Evolutionary conservation across 108 stramenopile genomes (phyloP).

Genomic region (Bacterosira constricta): DNA sequence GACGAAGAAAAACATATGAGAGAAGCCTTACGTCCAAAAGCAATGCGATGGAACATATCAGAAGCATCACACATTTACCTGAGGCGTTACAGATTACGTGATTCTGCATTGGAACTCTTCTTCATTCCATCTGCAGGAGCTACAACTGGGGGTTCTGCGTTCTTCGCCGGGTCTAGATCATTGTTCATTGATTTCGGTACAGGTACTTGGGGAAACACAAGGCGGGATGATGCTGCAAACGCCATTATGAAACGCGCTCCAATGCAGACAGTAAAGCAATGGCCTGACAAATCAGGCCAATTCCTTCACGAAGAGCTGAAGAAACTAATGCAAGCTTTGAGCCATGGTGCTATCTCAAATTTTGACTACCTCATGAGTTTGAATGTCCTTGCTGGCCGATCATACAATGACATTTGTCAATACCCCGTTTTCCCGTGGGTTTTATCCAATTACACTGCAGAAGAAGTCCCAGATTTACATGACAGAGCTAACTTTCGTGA

Average conservation of each 20-base stretch:
- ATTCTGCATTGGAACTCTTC: slow-evolving; percentile 95
- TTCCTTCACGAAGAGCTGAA: slow-evolving; percentile 87
- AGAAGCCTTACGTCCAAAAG: slow-evolving; percentile 82
- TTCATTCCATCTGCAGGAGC: slow-evolving; percentile 90
- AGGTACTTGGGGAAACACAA: slow-evolving; percentile 75
- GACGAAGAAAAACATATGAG: slow-evolving; percentile 58
- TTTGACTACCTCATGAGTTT: slow-evolving; percentile 96
- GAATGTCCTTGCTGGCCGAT: slow-evolving; percentile 95
- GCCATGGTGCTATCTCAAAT: slow-evolving; percentile 91
- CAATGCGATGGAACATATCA: slow-evolving; percentile 87
- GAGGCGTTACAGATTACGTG: slow-evolving; percentile 91
- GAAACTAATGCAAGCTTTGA: slow-evolving; percentile 87
- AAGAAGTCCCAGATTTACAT: slow-evolving; percentile 88
- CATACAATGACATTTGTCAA: slow-evolving; percentile 97
- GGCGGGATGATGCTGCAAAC: slow-evolving; percentile 86
- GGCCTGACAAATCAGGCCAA: slow-evolving; percentile 82
- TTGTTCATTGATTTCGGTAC: slow-evolving; percentile 94
- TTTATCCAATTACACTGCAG: slow-evolving; percentile 88
- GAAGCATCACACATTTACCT: slow-evolving; percentile 91
- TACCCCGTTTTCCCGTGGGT: slow-evolving; percentile 99
- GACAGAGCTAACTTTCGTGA: slow-evolving; percentile 89
- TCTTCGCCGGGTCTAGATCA: slow-evolving; percentile 76
- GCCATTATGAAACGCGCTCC: slow-evolving; percentile 87
- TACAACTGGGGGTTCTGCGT: slow-evolving; percentile 73
- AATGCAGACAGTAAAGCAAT: slow-evolving; percentile 88